Evolutionary conservation across 352 stramenopile genomes (phyloP), one percentile per base, ranked within the genome.

Genomic region (Pythium sukuiense): DNA sequence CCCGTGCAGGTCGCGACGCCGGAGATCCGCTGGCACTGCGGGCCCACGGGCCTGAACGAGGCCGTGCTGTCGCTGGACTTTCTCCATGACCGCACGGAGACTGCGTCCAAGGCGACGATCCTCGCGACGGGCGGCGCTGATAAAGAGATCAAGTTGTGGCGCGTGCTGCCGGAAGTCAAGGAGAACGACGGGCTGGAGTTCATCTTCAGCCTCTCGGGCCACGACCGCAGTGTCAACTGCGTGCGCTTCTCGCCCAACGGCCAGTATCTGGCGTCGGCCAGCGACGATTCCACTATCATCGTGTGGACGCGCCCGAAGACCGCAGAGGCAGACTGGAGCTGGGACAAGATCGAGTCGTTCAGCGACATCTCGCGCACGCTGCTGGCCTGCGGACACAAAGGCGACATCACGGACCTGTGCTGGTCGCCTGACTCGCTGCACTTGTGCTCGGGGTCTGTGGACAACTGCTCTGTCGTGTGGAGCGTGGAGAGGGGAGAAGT

Each of bases 401-500:
- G 88, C 18, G 91, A 97, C 67, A 96, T 97, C 72, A 97, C 92
- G 27, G 90, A 97, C 73, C 70, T 98, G 13, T 85, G 88, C 8
- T 99, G 96, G 96, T 97, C 85, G 30, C 76, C 87, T 0, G 90
- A 97, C 76, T 98, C 90, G 27, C 77, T 85, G 46, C 94, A 93
- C 57, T 89, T 99, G 33, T 87, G 84, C 52, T 93, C 95, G 7
- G 95, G 88, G 14, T 98, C 89, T 3, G 87, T 99, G 9, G 96
- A 99, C 80, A 97, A 98, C 63, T 88, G 85, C 41, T 85, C 88
- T 11, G 80, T 94, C 13, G 89, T 98, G 48, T 98, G 85, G 80
- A 89, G 98, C 79, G 73, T 88, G 8, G 76, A 85, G 37, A 90
- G 81, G 33, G 79, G 80, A 41, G 73, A 92, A 56, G 70, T 96